phyloP scores from a whole-genome alignment of 2,329 filamentous ascomycete species.

The Cladorrhinum sp. region DNA sequence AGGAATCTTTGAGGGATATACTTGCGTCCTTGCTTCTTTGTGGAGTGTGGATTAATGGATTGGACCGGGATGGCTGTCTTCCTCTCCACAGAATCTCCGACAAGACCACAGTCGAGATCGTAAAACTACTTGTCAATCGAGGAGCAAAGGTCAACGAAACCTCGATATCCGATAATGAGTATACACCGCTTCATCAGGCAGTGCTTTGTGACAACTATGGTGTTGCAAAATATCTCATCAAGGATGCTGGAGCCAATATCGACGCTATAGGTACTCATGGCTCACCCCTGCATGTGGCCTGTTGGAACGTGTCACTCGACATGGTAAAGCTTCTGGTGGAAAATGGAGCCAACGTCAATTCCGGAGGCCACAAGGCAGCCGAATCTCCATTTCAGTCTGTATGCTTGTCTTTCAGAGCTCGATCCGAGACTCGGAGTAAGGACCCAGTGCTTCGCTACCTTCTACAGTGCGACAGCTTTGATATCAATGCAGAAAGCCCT shows the following conservation, averaged over 20 bases:
- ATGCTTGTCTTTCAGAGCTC: too few relatives aligned
- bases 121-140: background rate
- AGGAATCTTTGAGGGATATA: background rate
- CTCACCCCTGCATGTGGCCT: background rate
- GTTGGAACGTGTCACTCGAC: background rate
- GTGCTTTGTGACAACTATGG: background rate
- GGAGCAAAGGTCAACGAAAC: too few relatives aligned
- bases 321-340: background rate
- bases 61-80: background rate
- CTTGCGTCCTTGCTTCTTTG: background rate
- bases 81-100: background rate
- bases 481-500: background rate
- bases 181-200: background rate
- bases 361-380: background rate
- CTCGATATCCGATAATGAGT: too few relatives aligned
- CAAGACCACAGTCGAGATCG: background rate
- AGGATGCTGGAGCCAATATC: background rate
- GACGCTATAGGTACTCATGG: background rate
- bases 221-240: background rate
- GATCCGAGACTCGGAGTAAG: background rate
- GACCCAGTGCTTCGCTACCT: background rate
- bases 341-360: background rate
- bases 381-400: background rate
- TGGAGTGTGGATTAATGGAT: background rate
- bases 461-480: background rate